These are phyloP conservation scores for Pyrenochaeta sp. DNA, from an alignment of 2,329 filamentous ascomycete genomes.

Conservation along the genomic window DNA sequence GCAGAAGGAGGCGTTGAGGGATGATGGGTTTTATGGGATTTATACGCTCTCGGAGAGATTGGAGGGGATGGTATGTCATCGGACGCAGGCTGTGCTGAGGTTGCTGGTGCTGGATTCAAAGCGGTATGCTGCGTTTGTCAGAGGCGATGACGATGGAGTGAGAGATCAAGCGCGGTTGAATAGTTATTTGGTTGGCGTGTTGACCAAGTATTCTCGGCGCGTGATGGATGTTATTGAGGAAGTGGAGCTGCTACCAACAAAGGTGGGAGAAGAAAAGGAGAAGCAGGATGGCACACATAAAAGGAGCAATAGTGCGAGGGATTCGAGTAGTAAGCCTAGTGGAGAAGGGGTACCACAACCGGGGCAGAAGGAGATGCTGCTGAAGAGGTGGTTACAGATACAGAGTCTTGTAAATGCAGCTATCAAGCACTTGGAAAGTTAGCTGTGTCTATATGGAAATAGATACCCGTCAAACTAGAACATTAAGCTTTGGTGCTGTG, in stretches of 20 bases:
- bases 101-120: slow-evolving; percentile 40
- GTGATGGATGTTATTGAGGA: slow-evolving; percentile 40
- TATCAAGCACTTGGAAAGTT: slow-evolving; percentile 1
- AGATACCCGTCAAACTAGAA: too few relatives aligned
- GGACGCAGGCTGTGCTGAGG: slow-evolving; percentile 56
- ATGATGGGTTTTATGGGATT: slow-evolving; percentile 52
- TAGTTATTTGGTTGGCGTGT: slow-evolving; percentile 44
- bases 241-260: slow-evolving; percentile 24
- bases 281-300: slow-evolving; percentile 17
- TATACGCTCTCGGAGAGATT: slow-evolving; percentile 25
- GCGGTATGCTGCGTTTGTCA: slow-evolving; percentile 42
- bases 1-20: slow-evolving; percentile 50
- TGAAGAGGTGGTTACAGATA: slow-evolving; percentile 52
- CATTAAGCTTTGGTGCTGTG: too few relatives aligned
- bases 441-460: background rate
- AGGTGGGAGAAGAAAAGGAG: background rate
- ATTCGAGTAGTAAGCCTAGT: background rate
- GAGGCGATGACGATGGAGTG: slow-evolving; percentile 43
- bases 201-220: slow-evolving; percentile 41
- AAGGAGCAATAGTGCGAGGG: slow-evolving; percentile 1
- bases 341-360: slow-evolving; percentile 1
- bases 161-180: slow-evolving; percentile 49
- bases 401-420: slow-evolving; percentile 28
- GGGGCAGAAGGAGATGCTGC: slow-evolving; percentile 35
- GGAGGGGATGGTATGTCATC: slow-evolving; percentile 48